Conservation (phyloP, 2,329 filamentous ascomycete genomes). For the Orbilia oligospora region DNA sequence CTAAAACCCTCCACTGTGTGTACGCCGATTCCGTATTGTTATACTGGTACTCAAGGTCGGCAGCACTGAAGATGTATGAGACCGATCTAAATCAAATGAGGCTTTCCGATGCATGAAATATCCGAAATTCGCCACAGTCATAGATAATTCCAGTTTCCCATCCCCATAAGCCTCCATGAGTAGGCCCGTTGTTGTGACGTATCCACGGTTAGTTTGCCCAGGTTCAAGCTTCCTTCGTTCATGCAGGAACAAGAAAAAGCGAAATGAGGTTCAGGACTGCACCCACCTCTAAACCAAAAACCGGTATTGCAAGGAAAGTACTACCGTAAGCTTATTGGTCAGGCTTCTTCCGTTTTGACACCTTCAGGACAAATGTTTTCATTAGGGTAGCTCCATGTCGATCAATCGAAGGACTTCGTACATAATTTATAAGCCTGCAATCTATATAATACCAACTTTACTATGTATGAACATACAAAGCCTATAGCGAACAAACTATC, state of each 20-base stretch:
- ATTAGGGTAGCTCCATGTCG: neutral
- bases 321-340: slow-evolving; percentile 31
- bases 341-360: neutral
- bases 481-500: slow-evolving; percentile 14
- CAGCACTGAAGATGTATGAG: slow-evolving; percentile 5
- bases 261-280: slow-evolving; percentile 57
- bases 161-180: neutral
- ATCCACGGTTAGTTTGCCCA: slow-evolving; percentile 16
- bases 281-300: slow-evolving; percentile 15
- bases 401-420: slow-evolving; percentile 6
- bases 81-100: slow-evolving; percentile 1
- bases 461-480: too few species aligned
- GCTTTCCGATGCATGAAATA: slow-evolving; percentile 14
- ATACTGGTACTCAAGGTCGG: neutral
- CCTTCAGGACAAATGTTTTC: neutral
- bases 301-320: slow-evolving; percentile 30
- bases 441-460: slow-evolving; percentile 13
- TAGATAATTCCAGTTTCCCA: slow-evolving; percentile 4
- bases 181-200: slow-evolving; percentile 48
- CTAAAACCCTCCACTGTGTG: neutral
- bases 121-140: slow-evolving; percentile 29
- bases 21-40: slow-evolving; percentile 5
- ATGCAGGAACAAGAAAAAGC: slow-evolving; percentile 59
- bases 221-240: slow-evolving; percentile 45
- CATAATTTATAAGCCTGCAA: slow-evolving; percentile 9